Conservation (phyloP, 2,329 filamentous ascomycete species). For the Diplodia intermedia region DNA sequence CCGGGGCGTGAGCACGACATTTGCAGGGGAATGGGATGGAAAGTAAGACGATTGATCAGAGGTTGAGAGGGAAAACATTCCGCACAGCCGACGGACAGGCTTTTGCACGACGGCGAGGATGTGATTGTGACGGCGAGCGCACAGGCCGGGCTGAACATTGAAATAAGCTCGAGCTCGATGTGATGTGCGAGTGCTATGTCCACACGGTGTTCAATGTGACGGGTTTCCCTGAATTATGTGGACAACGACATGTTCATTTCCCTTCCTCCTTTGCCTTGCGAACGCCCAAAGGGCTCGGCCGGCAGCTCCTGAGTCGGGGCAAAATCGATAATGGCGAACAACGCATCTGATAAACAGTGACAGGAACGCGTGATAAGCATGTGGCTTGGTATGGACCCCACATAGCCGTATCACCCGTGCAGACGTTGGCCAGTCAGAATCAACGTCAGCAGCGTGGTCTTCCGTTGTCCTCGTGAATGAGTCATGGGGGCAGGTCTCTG, state of each 20-base stretch:
- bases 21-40: not conserved
- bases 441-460: slow-evolving; percentile 9
- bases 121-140: not conserved
- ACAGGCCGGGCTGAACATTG: not conserved
- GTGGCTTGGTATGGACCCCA: slow-evolving; percentile 25
- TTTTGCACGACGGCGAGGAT: not conserved
- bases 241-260: slow-evolving; percentile 12
- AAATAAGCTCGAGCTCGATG: slow-evolving; percentile 9
- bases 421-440: not conserved
- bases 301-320: slow-evolving; percentile 3
- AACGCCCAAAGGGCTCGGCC: not conserved
- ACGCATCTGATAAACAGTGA: slow-evolving; percentile 13
- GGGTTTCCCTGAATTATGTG: not conserved
- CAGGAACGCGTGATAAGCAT: slow-evolving; percentile 26
- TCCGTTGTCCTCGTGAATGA: slow-evolving; percentile 11
- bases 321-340: not conserved
- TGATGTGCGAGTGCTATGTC: slow-evolving; percentile 18
- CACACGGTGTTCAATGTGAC: slow-evolving; percentile 8
- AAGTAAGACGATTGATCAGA: not conserved
- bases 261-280: slow-evolving; percentile 11
- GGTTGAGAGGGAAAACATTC: not conserved
- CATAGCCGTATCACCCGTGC: slow-evolving; percentile 11
- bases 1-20: slow-evolving; percentile 6
- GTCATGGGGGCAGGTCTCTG: slow-evolving; percentile 2
- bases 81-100: not conserved